These are phyloP conservation scores for Chaetothyriales sp. DNA, from an alignment of 2,329 filamentous ascomycete genomes.

Conservation along the genomic window DNA sequence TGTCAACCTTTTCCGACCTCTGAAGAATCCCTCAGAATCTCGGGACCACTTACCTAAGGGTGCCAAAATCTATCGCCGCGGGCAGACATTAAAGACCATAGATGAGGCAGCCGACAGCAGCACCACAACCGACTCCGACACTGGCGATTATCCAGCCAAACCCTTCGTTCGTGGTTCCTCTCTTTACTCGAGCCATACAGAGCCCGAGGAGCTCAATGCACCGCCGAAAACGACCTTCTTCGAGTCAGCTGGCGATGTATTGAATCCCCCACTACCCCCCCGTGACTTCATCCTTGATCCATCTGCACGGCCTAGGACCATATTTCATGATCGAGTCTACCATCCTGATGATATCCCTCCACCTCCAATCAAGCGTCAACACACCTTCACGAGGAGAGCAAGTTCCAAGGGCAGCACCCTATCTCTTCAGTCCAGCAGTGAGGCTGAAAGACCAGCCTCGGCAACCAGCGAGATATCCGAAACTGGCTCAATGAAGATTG, in stretches of 20 bases:
- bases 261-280: slow-evolving; percentile 76
- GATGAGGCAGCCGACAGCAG: slow-evolving; percentile 26
- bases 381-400: slow-evolving; percentile 22
- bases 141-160: slow-evolving; percentile 22
- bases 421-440: slow-evolving; percentile 9
- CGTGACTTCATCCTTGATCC: slow-evolving; percentile 74
- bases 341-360: slow-evolving; percentile 84
- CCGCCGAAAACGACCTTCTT: slow-evolving; percentile 88
- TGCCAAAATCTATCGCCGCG: slow-evolving; percentile 57
- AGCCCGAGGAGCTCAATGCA: slow-evolving; percentile 38
- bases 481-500: slow-evolving; percentile 57
- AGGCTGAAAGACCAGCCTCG: slow-evolving; percentile 2
- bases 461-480: slow-evolving; percentile 15
- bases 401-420: slow-evolving; percentile 8
- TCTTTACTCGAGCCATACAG: slow-evolving; percentile 27
- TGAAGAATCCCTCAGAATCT: slow-evolving; percentile 18
- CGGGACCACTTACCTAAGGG: slow-evolving; percentile 1
- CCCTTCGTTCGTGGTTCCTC: slow-evolving; percentile 36
- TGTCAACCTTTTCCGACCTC: slow-evolving; percentile 58
- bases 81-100: slow-evolving; percentile 52
- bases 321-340: slow-evolving; percentile 94
- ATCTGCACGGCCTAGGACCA: slow-evolving; percentile 64
- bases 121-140: background rate
- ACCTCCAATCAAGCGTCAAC: slow-evolving; percentile 40
- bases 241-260: slow-evolving; percentile 80